Evolutionary conservation across 2,329 filamentous ascomycete species (phyloP), one percentile per base, ranked within the genome.

Genomic region (Arthrobotrys pseudoclavata): DNA sequence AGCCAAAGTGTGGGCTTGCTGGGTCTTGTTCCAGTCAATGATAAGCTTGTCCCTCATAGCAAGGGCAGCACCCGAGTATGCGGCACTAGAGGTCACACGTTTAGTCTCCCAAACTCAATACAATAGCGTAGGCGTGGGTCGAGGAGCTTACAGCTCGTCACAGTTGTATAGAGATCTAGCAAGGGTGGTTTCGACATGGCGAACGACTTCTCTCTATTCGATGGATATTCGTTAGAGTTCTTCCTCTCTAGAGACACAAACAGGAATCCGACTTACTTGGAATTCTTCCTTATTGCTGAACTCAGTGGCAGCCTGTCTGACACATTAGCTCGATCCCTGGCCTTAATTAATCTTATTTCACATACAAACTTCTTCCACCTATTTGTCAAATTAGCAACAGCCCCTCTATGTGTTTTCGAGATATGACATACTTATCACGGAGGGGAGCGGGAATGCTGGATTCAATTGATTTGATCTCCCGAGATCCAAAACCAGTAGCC

Each of bases 161-260:
- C 96, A 99, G 85, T 99, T 99, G 89, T 95, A 98, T 84, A 99
- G 89, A 82, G 94, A 97, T 78, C 96, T 92, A 79, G 96, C 96
- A 79, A 99, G 88, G 2, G 94, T 97, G 2, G 96, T 98, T 85
- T 99, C 96, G 82, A 99, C 92, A 86, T 99, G 96, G 80, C 91
- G 91, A 80, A 99, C 93, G 71, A 96, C 88, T 83, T 97, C 94
- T 83, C 86, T 89, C 86, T 96, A 87, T 37, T 42, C 22, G 24
- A 29, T 47, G 3, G 34, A 48, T 9, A 63, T 40, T 6, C 7
- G 55, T 48, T 66, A 75, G 69, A 79, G 40, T 18, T 6, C 15
- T 31, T 12, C 20, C 34, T 22, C 24, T n/a, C n/a, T 7, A 12
- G 18, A 20, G 18, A 13, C 13, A 31, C 10, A 40, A n/a, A 3